Base-by-base conservation (phyloP, 257 asterid species). In the Solanum bulbocastanum region DNA sequence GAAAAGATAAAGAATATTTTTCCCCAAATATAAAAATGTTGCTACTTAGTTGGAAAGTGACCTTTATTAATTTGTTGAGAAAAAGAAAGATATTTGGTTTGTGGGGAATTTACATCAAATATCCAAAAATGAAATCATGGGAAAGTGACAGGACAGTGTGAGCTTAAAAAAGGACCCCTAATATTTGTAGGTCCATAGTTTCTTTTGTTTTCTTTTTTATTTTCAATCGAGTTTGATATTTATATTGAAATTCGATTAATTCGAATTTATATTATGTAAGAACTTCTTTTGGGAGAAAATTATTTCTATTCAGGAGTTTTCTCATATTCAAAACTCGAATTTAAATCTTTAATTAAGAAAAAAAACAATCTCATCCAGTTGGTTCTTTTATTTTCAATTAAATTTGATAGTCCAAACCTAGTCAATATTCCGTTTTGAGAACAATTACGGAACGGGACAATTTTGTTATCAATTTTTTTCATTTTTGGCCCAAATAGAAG, bases 351-450 rank as follows among this genome's bases (percentile, higher is more conserved):
- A 0, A 56, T 0, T 56, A 56, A 20, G 1, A 56, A 56, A 56
- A 2, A 2, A 56, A 58, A 10, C 1, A 58, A 2, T 58, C 12
- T 58, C 25, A 1, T 20, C 25, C 10, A 58, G 0, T 8, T 20
- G 2, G 2, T 58, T 56, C 4, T 58, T 7, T 20, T 58, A 58
- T 58, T 5, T 22, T 78, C 9, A 79, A 27, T 37, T 37, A 1
- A 25, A 58, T 56, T 4, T 27, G 32, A 13, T 37, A 4, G 40
- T 86, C 69, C 69, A 69, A 69, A 87, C 83, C 33, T 76, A 65
- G 89, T 88, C 89, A 90, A 90, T 42, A 87, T 85, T 87, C 91
- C 90, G 88, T 88, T 88, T 62, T 66, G 84, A 90, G 84, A 3
- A 75, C 6, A 35, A 75, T 87, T 56, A 87, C 85, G 79, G 62